Evolutionary conservation across 176 grass and related monocot genomes (phyloP), one percentile per base, ranked within the genome.

Genomic region (Echinochloa phyllopogon): DNA sequence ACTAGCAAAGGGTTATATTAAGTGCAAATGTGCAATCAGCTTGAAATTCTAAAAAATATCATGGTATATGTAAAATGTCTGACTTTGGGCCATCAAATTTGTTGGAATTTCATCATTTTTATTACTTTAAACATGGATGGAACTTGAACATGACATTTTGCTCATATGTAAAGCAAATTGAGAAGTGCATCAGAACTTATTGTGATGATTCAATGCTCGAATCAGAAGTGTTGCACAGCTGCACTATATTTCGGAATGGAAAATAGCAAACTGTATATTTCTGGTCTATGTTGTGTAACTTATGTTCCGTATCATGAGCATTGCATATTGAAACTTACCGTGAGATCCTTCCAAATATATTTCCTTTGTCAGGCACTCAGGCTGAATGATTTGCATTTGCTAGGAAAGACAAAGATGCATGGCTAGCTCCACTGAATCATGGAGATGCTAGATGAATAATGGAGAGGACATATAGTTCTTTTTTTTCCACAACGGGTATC

Each of bases 311-410:
- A 8, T n/a, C 27, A 80, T 17, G 33, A 6, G 4, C 16, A 24
- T 4, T 64, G 16, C n/a, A 74, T 13, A 16, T 53, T 76, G 23
- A 75, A 41, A 42, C 60, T 76, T 66, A 84, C 20, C 42, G 14
- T 21, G 24, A 9, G 0, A 76, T 56, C 1, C 48, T 23, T 56
- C 27, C 15, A 60, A 71, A 70, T 71, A 25, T 18, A 25, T 85
- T 60, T 79, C 53, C 62, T 75, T 53, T 79, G 12, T 71, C 13
- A 15, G 29, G 18, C 17, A 51, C 49, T 51, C 49, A 51, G 49
- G 36, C 40, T 62, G 10, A 23, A 50, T 20, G 15, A 45, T 9
- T 13, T 52, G 57, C 12, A 61, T 8, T 4, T 24, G 23, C 27
- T 47, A 17, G 8, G 6, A 0, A 11, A 39, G 67, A 77, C 57